phyloP scores from a whole-genome alignment of 2,329 filamentous ascomycete species.

The Alternaria ethzedia region DNA sequence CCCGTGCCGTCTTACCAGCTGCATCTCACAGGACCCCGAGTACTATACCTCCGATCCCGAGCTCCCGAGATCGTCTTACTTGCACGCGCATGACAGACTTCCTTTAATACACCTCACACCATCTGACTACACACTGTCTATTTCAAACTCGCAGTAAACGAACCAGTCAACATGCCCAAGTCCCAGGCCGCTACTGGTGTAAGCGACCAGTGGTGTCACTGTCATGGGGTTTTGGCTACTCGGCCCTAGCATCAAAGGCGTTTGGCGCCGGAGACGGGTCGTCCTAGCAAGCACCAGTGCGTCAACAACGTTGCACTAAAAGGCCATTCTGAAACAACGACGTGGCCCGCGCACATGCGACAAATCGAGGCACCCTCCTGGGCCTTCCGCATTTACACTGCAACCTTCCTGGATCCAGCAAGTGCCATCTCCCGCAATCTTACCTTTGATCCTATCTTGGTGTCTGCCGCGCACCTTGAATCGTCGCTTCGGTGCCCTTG shows the following conservation, averaged over 20 bases:
- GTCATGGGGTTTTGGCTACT: not conserved
- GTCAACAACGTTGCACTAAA: constrained; percentile 10
- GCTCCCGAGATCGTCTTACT: constrained; percentile 1
- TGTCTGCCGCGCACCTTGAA: constrained; percentile 1
- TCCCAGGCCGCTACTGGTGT: not conserved
- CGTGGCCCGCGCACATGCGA: constrained; percentile 4
- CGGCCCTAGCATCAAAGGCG: not conserved
- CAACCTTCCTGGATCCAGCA: constrained; percentile 12
- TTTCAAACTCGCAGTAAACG: not conserved
- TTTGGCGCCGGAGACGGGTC: constrained; percentile 9
- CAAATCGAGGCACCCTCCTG: constrained; percentile 6
- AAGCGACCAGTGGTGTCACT: not conserved
- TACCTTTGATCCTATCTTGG: constrained; percentile 7
- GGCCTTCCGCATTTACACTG: constrained; percentile 2
- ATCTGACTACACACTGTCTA: not conserved
- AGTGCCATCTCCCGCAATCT: constrained; percentile 9
- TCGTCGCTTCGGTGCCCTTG: constrained; percentile 1
- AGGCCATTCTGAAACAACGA: constrained; percentile 14
- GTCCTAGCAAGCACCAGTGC: constrained; percentile 12
- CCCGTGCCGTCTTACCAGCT: not conserved
- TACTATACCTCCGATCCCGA: not conserved
- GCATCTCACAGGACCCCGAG: not conserved
- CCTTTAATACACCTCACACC: not conserved
- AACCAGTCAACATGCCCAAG: not conserved
- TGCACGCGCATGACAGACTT: not conserved